A percentile compares a stretch with the other conserved stretches of the same genome.
Conservation (phyloP, 2,329 filamentous ascomycete species). For the Dryadomyces quercus-mongolicae region DNA sequence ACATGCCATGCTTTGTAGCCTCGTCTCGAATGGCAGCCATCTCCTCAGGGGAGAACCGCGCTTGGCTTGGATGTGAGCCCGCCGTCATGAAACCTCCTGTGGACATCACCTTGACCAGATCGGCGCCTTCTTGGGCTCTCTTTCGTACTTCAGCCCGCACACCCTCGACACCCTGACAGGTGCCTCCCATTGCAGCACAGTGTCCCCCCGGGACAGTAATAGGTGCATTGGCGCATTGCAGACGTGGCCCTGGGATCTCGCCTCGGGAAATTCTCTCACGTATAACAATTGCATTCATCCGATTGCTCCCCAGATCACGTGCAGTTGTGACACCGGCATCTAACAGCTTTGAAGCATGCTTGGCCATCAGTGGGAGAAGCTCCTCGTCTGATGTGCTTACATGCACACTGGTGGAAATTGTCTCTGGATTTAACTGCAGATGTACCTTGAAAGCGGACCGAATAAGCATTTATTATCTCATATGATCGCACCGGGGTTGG, state of each 20-base stretch:
- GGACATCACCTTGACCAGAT: slow-evolving; percentile 11
- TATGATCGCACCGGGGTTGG: too few relatives aligned
- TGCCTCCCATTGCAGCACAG: slow-evolving; percentile 7
- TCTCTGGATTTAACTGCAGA: slow-evolving; percentile 5
- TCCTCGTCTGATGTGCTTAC: slow-evolving; percentile 5
- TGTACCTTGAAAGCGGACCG: not conserved
- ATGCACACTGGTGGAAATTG: not conserved
- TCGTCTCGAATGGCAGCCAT: slow-evolving; percentile 9
- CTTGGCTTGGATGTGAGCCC: slow-evolving; percentile 7
- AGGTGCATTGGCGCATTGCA: slow-evolving; percentile 10
- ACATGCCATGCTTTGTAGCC: slow-evolving; percentile 4
- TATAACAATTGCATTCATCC: slow-evolving; percentile 3
- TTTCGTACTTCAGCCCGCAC: slow-evolving; percentile 9
- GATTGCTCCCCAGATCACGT: slow-evolving; percentile 6
- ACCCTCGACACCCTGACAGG: slow-evolving; percentile 5
- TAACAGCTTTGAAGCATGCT: slow-evolving; percentile 6
- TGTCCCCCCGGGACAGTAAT: slow-evolving; percentile 10
- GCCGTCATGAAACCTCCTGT: slow-evolving; percentile 12
- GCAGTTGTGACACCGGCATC: slow-evolving; percentile 11
- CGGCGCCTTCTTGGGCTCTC: slow-evolving; percentile 7
- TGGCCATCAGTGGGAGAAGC: slow-evolving; percentile 7
- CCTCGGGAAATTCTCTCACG: slow-evolving; percentile 6
- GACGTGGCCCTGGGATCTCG: slow-evolving; percentile 6
- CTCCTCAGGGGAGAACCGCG: slow-evolving; percentile 6
- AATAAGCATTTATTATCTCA: not conserved